These are phyloP conservation scores for Scortechinia acanthostroma DNA, from an alignment of 2,329 filamentous ascomycete species.

Conservation along the genomic window DNA sequence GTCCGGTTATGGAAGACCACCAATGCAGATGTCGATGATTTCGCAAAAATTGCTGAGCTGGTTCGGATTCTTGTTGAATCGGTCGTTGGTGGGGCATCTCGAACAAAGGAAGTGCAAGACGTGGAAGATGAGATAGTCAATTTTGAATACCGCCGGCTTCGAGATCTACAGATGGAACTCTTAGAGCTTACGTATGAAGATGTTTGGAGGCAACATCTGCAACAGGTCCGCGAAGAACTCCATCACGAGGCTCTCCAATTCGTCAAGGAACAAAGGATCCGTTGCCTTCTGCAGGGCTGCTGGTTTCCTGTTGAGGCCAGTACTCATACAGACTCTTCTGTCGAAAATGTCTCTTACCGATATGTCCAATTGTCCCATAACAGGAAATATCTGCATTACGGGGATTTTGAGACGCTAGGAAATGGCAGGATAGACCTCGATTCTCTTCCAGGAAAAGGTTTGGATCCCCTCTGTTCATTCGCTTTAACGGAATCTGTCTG, in stretches of 20 bases:
- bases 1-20: conserved; percentile 67
- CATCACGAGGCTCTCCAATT: conserved; percentile 67
- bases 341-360: conserved; percentile 26
- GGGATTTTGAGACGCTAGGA: not conserved
- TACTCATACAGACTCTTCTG: conserved; percentile 10
- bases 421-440: not conserved
- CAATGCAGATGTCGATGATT: conserved; percentile 57
- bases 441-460: not conserved
- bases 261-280: conserved; percentile 68
- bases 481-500: too few relatives aligned
- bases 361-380: conserved; percentile 11
- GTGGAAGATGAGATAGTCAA: conserved; percentile 62
- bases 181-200: conserved; percentile 67
- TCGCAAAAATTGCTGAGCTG: conserved; percentile 64
- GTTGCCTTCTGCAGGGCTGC: conserved; percentile 59
- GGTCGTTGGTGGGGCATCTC: conserved; percentile 56
- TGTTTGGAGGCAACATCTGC: conserved; percentile 65
- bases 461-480: not conserved
- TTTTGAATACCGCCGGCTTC: conserved; percentile 54
- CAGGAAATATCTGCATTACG: not conserved
- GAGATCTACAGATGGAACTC: conserved; percentile 66
- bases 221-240: conserved; percentile 62
- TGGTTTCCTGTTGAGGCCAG: conserved; percentile 45
- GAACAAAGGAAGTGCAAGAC: conserved; percentile 59
- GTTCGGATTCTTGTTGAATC: conserved; percentile 64